Base-by-base conservation (phyloP, 805 yeast species). In the Hanseniaspora osmophila region DNA sequence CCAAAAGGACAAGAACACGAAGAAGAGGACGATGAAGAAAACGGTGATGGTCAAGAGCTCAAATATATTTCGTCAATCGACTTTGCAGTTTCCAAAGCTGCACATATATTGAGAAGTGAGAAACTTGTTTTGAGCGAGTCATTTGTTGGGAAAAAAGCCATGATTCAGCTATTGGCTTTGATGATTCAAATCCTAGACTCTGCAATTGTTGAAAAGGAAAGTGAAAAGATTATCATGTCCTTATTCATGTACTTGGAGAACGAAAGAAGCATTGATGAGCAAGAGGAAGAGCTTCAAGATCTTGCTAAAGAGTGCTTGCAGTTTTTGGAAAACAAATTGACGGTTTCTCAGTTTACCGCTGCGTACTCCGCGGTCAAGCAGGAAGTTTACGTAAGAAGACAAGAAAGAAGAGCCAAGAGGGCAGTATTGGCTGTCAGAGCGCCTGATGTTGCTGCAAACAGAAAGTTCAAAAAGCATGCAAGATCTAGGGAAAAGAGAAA, bases 401-500 rank as follows among this genome's bases (percentile, higher is more conserved):
- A 73, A 48, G 94, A 85, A 42, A 76, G 96, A 62, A 77, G 71
- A 57, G 73, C 83, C 0, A 80, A 79, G 57, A 71, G 87, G 47
- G 82, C 94, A 0, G 79, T 82, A 48, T 64, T 85, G 58, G 82
- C 86, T 2, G 69, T 88, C 10, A 73, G 71, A 17, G 83, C 81
- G 3, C 97, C 97, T 0, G 95, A 82, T 13, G 63, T 74, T 38
- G 80, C 85, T n/a, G 92, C 95, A 1, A 74, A 72, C 52, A 75
- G 84, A 61, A 84, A 82, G 64, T 57, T 84, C 55, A 80, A 70
- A 63, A 84, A 83, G 60, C 94, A 88, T 64, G 76, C 71, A 35
- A 74, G 80, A 54, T 72, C 75, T 29, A 77, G 88, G 59, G 92
- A 83, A 50, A 84, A 80, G 68, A 74, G 95, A 61, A 81, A 74